Conservation (phyloP, 139 green algal genomes). For the Limnomonas spitsbergensis region DNA sequence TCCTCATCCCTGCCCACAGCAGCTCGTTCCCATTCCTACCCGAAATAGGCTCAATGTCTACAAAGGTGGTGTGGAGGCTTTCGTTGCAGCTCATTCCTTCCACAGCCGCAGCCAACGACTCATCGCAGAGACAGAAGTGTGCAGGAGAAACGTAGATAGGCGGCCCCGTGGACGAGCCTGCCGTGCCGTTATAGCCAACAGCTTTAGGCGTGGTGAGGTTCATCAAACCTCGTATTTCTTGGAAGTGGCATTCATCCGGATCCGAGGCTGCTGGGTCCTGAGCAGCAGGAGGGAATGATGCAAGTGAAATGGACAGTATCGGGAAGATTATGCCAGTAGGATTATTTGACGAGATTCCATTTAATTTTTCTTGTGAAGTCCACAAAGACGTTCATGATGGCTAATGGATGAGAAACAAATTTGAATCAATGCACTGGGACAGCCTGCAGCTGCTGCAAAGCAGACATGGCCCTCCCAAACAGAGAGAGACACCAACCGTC, state of each 20-base stretch:
- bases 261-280: conserved; percentile 7
- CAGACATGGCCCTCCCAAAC: too few relatives aligned
- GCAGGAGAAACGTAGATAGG: conserved; percentile 15
- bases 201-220: conserved; percentile 13
- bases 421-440: too few relatives aligned
- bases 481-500: too few relatives aligned
- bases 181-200: conserved; percentile 5
- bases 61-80: neutral
- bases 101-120: neutral
- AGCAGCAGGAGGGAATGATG: neutral
- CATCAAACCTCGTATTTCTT: conserved; percentile 5
- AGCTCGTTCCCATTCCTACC: conserved; percentile 14
- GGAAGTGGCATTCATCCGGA: conserved; percentile 12
- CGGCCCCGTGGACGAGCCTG: neutral
- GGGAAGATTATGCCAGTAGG: too few relatives aligned
- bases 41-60: conserved; percentile 20
- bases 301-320: neutral
- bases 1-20: too few relatives aligned
- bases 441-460: too few relatives aligned
- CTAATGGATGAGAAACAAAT: too few relatives aligned
- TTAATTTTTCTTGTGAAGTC: too few relatives aligned
- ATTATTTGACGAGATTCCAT: too few relatives aligned
- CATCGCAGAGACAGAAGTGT: conserved; percentile 16
- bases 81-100: conserved; percentile 11
- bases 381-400: too few relatives aligned